Evolutionary conservation across 2,329 filamentous ascomycete genomes (phyloP), one percentile per base, ranked within the genome.

Genomic region (Epichloe baconii): DNA sequence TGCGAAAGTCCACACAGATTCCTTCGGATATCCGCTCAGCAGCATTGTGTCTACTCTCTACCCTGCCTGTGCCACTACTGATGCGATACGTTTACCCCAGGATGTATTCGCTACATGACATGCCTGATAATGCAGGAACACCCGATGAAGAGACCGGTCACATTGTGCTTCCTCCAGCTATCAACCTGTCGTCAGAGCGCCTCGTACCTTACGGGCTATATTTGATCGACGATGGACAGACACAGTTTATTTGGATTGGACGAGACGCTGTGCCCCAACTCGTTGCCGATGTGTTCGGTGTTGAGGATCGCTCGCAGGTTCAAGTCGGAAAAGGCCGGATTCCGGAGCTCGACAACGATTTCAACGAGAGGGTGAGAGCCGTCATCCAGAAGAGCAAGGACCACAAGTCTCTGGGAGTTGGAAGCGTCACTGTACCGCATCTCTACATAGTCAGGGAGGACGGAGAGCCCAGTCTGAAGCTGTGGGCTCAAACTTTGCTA

Each of bases 191-290:
- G 3, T 95, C 90, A 1, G 88, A 91, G 66, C 81, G 86, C 45
- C 79, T 98, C 47, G 87, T 88, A 3, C 80, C 89, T 0, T 95
- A 94, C 63, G 93, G 93, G 31, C 73, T 98, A 17, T 98, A 98
- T 68, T 78, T 98, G 52, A 93, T 98, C 60, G 93, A 98, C 61
- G 93, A 98, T 62, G 90, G 90, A 3, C 91, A 96, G 68, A 96
- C 88, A 5, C 93, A 98, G 66, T 98, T 98, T 77, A 71, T 98
- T 46, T 98, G 93, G 93, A 78, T 97, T 19, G 93, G 93, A 14
- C 83, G 90, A 37, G 91, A 98, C 58, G 85, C 91, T 1, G 88
- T 98, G 31, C 88, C 89, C 1, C 88, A 95, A 63, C 77, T 98
- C 35, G 74, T 97, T 41, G 70, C 78, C 49, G 93, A 98, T 61